phyloP scores from a whole-genome alignment of 2,329 filamentous ascomycete species.

The Aspergillus sp. region DNA sequence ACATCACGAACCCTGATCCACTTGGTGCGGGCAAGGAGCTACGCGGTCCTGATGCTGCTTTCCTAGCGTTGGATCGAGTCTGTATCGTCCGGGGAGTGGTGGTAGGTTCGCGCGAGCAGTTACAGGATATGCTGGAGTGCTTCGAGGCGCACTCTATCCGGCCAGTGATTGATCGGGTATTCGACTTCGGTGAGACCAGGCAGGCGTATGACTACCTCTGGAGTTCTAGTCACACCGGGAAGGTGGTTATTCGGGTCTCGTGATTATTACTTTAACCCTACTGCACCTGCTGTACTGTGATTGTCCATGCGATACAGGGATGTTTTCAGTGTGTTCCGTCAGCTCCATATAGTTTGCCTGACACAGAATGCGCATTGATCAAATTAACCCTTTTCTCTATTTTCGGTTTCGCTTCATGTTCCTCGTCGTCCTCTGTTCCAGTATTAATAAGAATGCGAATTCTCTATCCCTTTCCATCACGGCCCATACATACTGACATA shows the following conservation, averaged over 20 bases:
- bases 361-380: no score
- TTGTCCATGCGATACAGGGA: no score
- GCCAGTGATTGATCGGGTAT: slow-evolving; percentile 47
- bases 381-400: no score
- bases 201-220: slow-evolving; percentile 53
- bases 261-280: no score
- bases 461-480: no score
- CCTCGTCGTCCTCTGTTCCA: no score
- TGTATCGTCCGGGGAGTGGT: slow-evolving; percentile 55
- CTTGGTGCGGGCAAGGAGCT: slow-evolving; percentile 3
- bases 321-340: no score
- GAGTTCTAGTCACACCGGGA: slow-evolving; percentile 52
- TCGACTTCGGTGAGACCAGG: slow-evolving; percentile 50
- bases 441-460: no score
- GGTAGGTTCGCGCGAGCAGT: slow-evolving; percentile 53
- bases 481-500: no score
- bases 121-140: slow-evolving; percentile 56
- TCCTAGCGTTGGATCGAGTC: slow-evolving; percentile 38
- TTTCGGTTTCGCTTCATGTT: no score
- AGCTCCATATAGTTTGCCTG: no score
- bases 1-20: slow-evolving; percentile 13
- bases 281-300: no score
- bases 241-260: slow-evolving; percentile 43
- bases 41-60: slow-evolving; percentile 9
- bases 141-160: slow-evolving; percentile 49